Percentiles rank a stretch among this genome's conserved stretches.
Evolutionary conservation across 2,329 filamentous ascomycete genomes (phyloP).

Genomic region (Aaosphaeria pasadenensis): DNA sequence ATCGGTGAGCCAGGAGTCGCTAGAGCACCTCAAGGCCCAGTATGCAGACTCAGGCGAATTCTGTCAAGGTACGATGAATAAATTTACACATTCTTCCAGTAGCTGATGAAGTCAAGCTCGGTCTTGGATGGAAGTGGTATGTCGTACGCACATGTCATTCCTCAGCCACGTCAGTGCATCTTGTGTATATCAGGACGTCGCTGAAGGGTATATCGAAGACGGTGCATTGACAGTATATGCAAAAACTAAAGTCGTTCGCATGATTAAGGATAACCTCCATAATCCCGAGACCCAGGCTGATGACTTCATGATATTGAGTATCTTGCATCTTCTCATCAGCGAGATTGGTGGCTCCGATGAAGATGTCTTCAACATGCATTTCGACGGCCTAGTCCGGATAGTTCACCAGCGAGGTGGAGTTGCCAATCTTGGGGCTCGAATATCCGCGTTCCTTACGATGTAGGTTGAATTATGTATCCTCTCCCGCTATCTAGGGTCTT

Average conservation of each 20-base stretch:
- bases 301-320: slow-evolving; percentile 29
- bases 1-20: slow-evolving; percentile 7
- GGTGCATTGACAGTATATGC: slow-evolving; percentile 28
- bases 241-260: slow-evolving; percentile 26
- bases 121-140: slow-evolving; percentile 27
- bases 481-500: background rate
- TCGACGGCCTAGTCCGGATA: slow-evolving; percentile 23
- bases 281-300: slow-evolving; percentile 14
- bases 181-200: slow-evolving; percentile 31
- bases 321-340: slow-evolving; percentile 29
- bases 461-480: slow-evolving; percentile 11
- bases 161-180: slow-evolving; percentile 31
- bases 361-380: slow-evolving; percentile 27
- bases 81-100: too few species aligned
- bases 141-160: slow-evolving; percentile 26
- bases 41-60: slow-evolving; percentile 20
- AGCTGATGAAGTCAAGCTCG: slow-evolving; percentile 6
- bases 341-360: slow-evolving; percentile 28
- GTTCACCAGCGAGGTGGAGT: slow-evolving; percentile 23
- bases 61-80: slow-evolving; percentile 14
- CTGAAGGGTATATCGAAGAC: slow-evolving; percentile 24
- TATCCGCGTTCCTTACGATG: slow-evolving; percentile 26
- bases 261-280: slow-evolving; percentile 22
- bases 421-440: slow-evolving; percentile 11
- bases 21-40: slow-evolving; percentile 19